Conservation (phyloP, 108 stramenopile species). For the Cyclotella kingstonii region DNA sequence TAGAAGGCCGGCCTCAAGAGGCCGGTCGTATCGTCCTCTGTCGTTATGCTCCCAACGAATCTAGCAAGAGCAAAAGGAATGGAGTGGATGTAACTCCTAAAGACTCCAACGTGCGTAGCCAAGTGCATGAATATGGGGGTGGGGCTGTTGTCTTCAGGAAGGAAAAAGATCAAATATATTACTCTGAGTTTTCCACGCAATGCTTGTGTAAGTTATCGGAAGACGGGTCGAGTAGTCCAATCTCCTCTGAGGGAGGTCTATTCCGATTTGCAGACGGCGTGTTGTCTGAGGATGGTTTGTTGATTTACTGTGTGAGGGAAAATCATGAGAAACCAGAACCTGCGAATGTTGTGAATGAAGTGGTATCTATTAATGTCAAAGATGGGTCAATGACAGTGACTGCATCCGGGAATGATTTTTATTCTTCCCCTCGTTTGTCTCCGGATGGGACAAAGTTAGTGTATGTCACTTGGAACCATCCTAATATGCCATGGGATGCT, state of each 20-base stretch:
- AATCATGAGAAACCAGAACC: constrained; percentile 48
- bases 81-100: constrained; percentile 52
- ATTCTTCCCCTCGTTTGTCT: constrained; percentile 51
- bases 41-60: constrained; percentile 14
- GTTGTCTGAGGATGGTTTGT: constrained; percentile 11
- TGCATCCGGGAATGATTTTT: constrained; percentile 74
- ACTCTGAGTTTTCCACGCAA: constrained; percentile 63
- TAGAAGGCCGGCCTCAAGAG: constrained; percentile 65
- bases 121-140: constrained; percentile 83
- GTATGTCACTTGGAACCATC: constrained; percentile 79
- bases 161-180: constrained; percentile 36
- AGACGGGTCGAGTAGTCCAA: constrained; percentile 4
- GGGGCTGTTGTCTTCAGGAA: constrained; percentile 53
- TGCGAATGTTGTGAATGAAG: constrained; percentile 61
- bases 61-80: constrained; percentile 18
- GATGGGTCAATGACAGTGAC: constrained; percentile 45
- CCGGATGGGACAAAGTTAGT: constrained; percentile 49
- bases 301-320: constrained; percentile 41
- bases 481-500: constrained; percentile 85
- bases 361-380: constrained; percentile 41
- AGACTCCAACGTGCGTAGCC: constrained; percentile 56
- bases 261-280: constrained; percentile 68
- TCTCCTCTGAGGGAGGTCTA: constrained; percentile 29
- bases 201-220: constrained; percentile 31
- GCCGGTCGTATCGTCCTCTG: constrained; percentile 62